Evolutionary conservation across 1,284 basidiomycete genomes (phyloP).

Genomic region (Marasmius oreades): DNA sequence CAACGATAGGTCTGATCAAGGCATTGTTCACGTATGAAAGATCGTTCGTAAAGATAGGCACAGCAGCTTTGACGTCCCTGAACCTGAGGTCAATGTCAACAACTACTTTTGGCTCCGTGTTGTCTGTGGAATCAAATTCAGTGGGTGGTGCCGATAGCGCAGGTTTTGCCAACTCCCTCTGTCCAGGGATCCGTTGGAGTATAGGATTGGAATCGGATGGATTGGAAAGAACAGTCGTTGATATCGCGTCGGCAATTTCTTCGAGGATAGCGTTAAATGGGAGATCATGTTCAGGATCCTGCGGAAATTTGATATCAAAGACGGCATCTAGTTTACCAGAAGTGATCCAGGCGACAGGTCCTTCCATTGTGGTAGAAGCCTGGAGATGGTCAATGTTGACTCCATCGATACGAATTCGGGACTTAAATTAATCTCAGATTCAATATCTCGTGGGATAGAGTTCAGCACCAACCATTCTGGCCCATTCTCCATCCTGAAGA

Average conservation of each 20-base stretch:
- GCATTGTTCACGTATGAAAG: constrained; percentile 93
- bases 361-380: constrained; percentile 76
- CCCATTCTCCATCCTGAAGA: constrained; percentile 77
- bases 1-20: constrained; percentile 95
- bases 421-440: constrained; percentile 40
- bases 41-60: constrained; percentile 87
- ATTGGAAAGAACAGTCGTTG: constrained; percentile 41
- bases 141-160: constrained; percentile 72
- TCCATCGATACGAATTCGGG: constrained; percentile 94
- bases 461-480: constrained; percentile 71
- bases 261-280: constrained; percentile 87
- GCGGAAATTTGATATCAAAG: constrained; percentile 96
- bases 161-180: constrained; percentile 83
- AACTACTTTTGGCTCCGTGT: constrained; percentile 53
- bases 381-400: constrained; percentile 97
- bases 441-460: neutral
- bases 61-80: constrained; percentile 93
- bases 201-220: constrained; percentile 26
- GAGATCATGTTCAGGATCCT: constrained; percentile 70
- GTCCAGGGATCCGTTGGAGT: constrained; percentile 81
- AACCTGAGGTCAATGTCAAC: constrained; percentile 96
- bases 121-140: constrained; percentile 30
- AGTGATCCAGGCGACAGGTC: constrained; percentile 95
- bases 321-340: constrained; percentile 97
- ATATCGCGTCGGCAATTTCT: constrained; percentile 88